Base-by-base conservation (phyloP, 2,329 filamentous ascomycete species). In the Emergomyces africanus region DNA sequence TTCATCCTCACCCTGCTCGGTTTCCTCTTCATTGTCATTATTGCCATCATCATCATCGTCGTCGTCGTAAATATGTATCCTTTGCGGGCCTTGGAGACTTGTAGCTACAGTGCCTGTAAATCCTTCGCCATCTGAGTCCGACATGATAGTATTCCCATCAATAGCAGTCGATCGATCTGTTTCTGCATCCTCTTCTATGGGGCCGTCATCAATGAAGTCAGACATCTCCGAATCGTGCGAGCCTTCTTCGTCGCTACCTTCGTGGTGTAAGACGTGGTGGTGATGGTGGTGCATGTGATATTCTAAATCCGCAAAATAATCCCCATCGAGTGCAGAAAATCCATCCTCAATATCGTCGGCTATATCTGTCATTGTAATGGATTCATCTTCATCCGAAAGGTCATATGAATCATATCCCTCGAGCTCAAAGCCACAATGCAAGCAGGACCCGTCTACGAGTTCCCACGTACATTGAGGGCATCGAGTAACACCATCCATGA, bases 381-480 rank as follows among this genome's bases (percentile, higher is more conserved):
- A 48, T 10, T 25, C 44, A 28, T 48, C 44, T 5, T 18, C 20
- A 48, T 25, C 44, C 9, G 56, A 58, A n/a, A 18, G 2, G 20
- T 60, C 58, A 3, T 41, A 39, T 6, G 76, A 74, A 58, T 77
- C 77, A 65, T 75, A 77, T 58, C 71, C 73, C 53, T 79, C 77
- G 25, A 77, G 73, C 56, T 77, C 75, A 57, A 79, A 81, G 55
- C 80, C 78, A 60, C 85, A 88, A 23, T 76, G 73, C 25, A 67
- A 62, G 65, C 85, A 88, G 3, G 65, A 69, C 64, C 81, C 81
- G 49, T 84, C 82, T 66, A 84, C 82, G 53, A 87, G 74, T 69
- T 88, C 85, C 78, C 81, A 82, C 9, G 77, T 71, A 69, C 85
- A 88, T 2, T 73, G 63, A 1, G 84, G 84, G 68, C 85, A 88